phyloP scores from a whole-genome alignment of 1,284 basidiomycete genomes.

The Flammula alnicola region DNA sequence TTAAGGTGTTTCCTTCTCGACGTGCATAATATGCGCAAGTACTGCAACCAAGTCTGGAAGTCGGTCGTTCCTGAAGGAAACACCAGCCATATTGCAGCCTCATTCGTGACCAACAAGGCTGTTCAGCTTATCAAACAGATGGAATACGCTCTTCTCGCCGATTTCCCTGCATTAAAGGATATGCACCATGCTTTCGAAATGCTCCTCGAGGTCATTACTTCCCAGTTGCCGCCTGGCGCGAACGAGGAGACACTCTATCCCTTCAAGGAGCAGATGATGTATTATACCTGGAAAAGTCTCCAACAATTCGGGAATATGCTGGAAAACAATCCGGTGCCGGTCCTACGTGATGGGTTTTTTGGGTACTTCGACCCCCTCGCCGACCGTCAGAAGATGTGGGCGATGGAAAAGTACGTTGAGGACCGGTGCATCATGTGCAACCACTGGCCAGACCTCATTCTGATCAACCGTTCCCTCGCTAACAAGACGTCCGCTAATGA shows the following conservation, averaged over 20 bases:
- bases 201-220: not conserved
- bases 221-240: not conserved
- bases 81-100: not conserved
- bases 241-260: not conserved
- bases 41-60: constrained; percentile 4
- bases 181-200: not conserved
- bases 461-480: too few species aligned
- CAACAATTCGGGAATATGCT: not conserved
- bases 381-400: not conserved
- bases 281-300: not conserved
- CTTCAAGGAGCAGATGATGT: constrained; percentile 5
- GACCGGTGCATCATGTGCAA: constrained; percentile 6
- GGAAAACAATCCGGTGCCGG: not conserved
- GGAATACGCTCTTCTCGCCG: constrained; percentile 2
- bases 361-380: constrained; percentile 6
- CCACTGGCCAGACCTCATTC: too few species aligned
- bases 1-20: constrained; percentile 6
- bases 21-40: constrained; percentile 1
- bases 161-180: constrained; percentile 1
- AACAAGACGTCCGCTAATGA: too few species aligned
- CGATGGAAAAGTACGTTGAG: not conserved
- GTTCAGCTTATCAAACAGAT: constrained; percentile 1
- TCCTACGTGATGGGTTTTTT: not conserved
- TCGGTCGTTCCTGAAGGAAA: constrained; percentile 1
- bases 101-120: constrained; percentile 4